Base-by-base conservation (phyloP, 2,329 filamentous ascomycete species). In the Fusarium nematophilum region DNA sequence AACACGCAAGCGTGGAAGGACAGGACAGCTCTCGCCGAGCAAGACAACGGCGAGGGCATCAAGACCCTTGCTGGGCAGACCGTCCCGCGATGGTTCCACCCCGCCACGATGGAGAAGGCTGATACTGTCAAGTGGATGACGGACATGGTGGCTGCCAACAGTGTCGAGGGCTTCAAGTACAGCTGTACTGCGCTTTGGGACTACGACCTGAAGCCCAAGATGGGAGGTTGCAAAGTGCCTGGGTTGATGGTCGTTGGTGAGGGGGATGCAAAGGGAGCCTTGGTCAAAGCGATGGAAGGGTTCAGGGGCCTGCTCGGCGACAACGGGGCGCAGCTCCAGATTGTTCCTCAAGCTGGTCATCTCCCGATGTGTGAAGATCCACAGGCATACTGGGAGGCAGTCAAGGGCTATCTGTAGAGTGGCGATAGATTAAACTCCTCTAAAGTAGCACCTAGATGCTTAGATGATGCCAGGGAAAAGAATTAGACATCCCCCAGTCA, bases 321-420 rank as follows among this genome's bases (percentile, higher is more conserved):
- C 9, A 71, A 74, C 0, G 85, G 83, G 0, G 83, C 82, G 0
- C 81, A 85, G 54, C 81, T 93, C 62, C 86, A 83, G 71, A 74
- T 90, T 53, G 84, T 96, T 9, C 84, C 90, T 0, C 78, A 82
- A 8, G 87, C 91, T 0, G 92, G 92, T 0, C 92, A 96, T 78
- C 75, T 96, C 68, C 92, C 92, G 1, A 96, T 96, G 91, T 87
- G 87, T 40, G 92, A 96, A 76, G 84, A 86, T 63, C 88, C 90
- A 0, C 76, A 80, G 52, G 86, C 82, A 4, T 93, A 93, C 71
- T 88, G 88, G 71, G 77, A 83, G 23, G 85, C 85, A 38, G 79
- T 94, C 3, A 76, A 79, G 34, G 78, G 73, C 8, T 91, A 90
- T 60, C 64, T 91, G 54, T 83, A 49, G 46, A 30, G 6, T 6